phyloP scores from a whole-genome alignment of 805 yeast genomes.

The Teunomyces funiuensis region DNA sequence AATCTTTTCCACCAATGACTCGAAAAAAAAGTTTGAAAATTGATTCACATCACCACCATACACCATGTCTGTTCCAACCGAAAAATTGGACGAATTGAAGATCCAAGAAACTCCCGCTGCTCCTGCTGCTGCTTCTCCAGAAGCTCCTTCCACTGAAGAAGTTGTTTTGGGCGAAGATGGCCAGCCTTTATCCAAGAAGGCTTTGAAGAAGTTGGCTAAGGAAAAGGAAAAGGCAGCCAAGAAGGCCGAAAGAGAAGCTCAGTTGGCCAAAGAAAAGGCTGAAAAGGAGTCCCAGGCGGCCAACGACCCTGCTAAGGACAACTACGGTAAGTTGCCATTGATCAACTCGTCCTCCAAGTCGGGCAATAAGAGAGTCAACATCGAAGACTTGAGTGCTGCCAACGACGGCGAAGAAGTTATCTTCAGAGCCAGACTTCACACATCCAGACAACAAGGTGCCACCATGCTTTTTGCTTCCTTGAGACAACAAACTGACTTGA shows the following conservation, averaged over 20 bases:
- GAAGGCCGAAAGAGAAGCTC: constrained; percentile 90
- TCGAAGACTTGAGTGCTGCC: constrained; percentile 56
- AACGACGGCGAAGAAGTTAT: constrained; percentile 75
- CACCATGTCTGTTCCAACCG: constrained; percentile 26
- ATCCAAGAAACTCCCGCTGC: constrained; percentile 14
- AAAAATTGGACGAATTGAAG: constrained; percentile 24
- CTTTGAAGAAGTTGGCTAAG: constrained; percentile 89
- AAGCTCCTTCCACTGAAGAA: constrained; percentile 19
- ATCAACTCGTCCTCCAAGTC: constrained; percentile 73
- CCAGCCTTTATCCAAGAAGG: constrained; percentile 87
- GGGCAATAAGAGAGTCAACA: constrained; percentile 60
- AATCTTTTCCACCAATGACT: neutral
- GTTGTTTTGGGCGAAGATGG: constrained; percentile 67
- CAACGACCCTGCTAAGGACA: constrained; percentile 80
- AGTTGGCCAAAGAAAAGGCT: constrained; percentile 82
- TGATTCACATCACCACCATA: constrained; percentile 1
- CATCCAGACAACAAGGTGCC: constrained; percentile 92
- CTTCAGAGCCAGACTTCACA: constrained; percentile 93
- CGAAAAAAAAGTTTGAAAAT: constrained; percentile 2
- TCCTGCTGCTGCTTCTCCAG: constrained; percentile 8
- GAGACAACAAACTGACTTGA: constrained; percentile 81
- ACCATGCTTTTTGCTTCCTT: constrained; percentile 87
- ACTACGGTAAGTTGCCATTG: constrained; percentile 88
- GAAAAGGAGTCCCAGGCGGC: constrained; percentile 69
- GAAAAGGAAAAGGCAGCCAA: constrained; percentile 89